phyloP scores from a whole-genome alignment of 2,329 filamentous ascomycete species.

The Teratosphaeria destructans region DNA sequence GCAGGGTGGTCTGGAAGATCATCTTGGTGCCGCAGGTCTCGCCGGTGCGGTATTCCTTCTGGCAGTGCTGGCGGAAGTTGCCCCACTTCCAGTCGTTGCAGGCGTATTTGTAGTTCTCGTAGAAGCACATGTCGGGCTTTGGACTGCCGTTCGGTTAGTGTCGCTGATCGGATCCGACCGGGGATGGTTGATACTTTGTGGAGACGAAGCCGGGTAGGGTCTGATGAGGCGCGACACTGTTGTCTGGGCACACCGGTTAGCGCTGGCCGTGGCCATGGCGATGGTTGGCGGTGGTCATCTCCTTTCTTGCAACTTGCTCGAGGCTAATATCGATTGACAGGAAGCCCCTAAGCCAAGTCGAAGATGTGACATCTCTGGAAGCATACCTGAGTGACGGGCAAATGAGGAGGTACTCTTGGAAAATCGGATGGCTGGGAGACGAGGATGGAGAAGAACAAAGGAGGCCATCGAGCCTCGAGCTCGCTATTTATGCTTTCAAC shows the following conservation, averaged over 20 bases:
- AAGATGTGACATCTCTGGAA: neutral
- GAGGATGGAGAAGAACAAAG: constrained; percentile 8
- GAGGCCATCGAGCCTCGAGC: constrained; percentile 1
- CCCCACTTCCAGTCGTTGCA: constrained; percentile 95
- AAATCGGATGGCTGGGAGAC: constrained; percentile 10
- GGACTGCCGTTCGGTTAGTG: neutral
- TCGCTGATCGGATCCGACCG: neutral
- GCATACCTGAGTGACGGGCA: neutral
- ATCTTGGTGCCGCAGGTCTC: constrained; percentile 95
- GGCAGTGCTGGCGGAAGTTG: constrained; percentile 84
- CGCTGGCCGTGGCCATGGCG: neutral
- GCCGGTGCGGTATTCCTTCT: constrained; percentile 87
- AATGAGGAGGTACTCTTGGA: neutral
- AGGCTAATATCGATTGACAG: neutral
- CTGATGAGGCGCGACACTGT: neutral
- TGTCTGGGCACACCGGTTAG: neutral
- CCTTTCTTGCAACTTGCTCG: neutral
- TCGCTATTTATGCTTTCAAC: constrained; percentile 23
- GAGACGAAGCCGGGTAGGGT: neutral
- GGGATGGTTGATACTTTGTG: neutral
- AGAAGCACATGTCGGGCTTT: constrained; percentile 69
- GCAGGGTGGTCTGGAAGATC: constrained; percentile 61
- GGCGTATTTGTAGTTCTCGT: constrained; percentile 73
- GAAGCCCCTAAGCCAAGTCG: neutral
- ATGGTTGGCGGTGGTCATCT: neutral